A percentile compares a stretch with the other conserved stretches of the same genome.
Evolutionary conservation across 2,329 filamentous ascomycete species (phyloP).

Genomic region (Albophoma yamanashiensis): DNA sequence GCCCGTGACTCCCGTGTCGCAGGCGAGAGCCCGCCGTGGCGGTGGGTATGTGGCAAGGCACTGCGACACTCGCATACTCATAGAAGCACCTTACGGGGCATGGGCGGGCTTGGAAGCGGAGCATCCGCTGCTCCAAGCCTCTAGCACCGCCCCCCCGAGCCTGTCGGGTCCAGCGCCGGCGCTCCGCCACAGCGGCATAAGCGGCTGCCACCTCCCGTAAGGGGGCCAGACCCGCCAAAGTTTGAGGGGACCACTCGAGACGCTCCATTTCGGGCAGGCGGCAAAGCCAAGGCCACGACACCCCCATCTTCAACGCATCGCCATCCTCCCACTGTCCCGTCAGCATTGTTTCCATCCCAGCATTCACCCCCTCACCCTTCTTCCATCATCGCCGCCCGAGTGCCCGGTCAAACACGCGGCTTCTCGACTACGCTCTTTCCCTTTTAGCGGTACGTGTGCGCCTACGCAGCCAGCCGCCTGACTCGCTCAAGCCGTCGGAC

Average conservation of each 20-base stretch:
- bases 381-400: neutral
- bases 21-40: neutral
- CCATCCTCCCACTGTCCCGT: neutral
- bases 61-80: no score
- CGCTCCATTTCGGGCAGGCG: neutral
- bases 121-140: neutral
- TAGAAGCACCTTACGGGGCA: neutral
- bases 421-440: neutral
- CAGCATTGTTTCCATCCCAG: neutral
- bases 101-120: neutral
- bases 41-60: no score
- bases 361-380: neutral
- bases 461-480: neutral
- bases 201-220: neutral
- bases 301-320: neutral
- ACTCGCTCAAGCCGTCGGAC: no score
- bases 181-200: neutral
- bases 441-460: neutral
- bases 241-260: neutral
- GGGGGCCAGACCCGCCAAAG: neutral
- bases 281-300: neutral
- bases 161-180: neutral
- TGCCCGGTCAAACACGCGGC: neutral
- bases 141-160: neutral
- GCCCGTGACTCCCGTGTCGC: neutral